Evolutionary conservation across 768 basidiomycete genomes (phyloP).

Genomic region (Termitomyces sp.): DNA sequence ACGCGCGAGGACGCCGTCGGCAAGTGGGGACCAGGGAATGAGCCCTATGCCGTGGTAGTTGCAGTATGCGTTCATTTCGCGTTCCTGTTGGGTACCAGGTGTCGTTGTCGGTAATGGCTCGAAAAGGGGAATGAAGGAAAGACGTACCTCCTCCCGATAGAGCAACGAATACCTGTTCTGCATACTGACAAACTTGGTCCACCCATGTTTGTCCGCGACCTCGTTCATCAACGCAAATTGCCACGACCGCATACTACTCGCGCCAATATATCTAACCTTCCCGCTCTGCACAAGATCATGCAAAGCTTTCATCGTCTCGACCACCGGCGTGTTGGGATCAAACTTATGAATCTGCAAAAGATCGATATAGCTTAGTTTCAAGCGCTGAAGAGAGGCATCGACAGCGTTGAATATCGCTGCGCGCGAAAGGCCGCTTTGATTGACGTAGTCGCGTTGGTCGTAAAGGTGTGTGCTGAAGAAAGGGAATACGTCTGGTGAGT

Average conservation of each 20-base stretch:
- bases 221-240: slow-evolving; percentile 43
- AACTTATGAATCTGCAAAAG: slow-evolving; percentile 43
- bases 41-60: slow-evolving; percentile 47
- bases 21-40: slow-evolving; percentile 50
- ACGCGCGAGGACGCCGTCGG: slow-evolving; percentile 34
- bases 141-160: slow-evolving; percentile 46
- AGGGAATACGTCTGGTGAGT: background rate
- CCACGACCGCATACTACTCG: slow-evolving; percentile 45
- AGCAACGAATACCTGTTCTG: slow-evolving; percentile 52
- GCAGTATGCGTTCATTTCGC: slow-evolving; percentile 44
- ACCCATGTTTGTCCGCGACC: slow-evolving; percentile 39
- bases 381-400: slow-evolving; percentile 27
- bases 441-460: slow-evolving; percentile 15
- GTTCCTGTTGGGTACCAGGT: slow-evolving; percentile 30
- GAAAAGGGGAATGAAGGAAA: background rate
- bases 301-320: slow-evolving; percentile 44
- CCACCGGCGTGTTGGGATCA: slow-evolving; percentile 28
- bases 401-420: slow-evolving; percentile 33
- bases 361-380: slow-evolving; percentile 28
- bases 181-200: slow-evolving; percentile 56
- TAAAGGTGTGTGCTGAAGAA: slow-evolving; percentile 2
- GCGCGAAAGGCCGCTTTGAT: slow-evolving; percentile 18
- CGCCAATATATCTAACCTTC: slow-evolving; percentile 44
- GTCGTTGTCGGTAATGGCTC: background rate
- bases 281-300: slow-evolving; percentile 38